phyloP scores from a whole-genome alignment of 2,329 filamentous ascomycete genomes.

The Pseudodiploospora longispora region DNA sequence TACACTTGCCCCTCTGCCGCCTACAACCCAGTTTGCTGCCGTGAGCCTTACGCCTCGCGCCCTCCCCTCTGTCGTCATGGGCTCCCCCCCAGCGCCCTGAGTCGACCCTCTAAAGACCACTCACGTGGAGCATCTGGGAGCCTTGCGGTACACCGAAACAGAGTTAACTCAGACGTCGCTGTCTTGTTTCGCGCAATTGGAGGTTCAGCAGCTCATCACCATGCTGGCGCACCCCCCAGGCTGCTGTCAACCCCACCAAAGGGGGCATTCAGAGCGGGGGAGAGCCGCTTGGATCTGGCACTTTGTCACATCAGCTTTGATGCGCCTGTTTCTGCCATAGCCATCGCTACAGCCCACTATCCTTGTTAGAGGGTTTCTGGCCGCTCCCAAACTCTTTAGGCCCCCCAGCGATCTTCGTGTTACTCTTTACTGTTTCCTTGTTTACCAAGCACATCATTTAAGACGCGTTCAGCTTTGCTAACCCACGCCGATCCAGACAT shows the following conservation, averaged over 20 bases:
- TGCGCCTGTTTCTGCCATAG: constrained; percentile 8
- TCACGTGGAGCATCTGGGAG: not conserved
- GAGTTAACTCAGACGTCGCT: not conserved
- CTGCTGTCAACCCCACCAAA: constrained; percentile 5
- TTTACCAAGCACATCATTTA: not conserved
- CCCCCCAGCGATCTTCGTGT: not conserved
- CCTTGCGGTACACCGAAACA: constrained; percentile 4
- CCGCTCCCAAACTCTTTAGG: not conserved
- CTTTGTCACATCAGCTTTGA: constrained; percentile 6
- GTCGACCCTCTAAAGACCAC: constrained; percentile 1
- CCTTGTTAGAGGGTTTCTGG: constrained; percentile 3
- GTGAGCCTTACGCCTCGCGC: constrained; percentile 13
- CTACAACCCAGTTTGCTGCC: constrained; percentile 5
- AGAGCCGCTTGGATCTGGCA: constrained; percentile 5
- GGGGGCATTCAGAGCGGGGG: constrained; percentile 9
- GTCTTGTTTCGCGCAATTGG: constrained; percentile 1
- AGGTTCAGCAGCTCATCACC: constrained; percentile 2
- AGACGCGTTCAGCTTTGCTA: constrained; percentile 5
- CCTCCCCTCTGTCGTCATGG: constrained; percentile 34
- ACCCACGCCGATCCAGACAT: constrained; percentile 4
- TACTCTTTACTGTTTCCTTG: not conserved
- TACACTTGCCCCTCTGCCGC: not conserved
- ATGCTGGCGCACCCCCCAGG: constrained; percentile 7
- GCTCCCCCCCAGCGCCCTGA: constrained; percentile 14
- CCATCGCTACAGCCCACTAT: not conserved